phyloP scores from a whole-genome alignment of 2,329 filamentous ascomycete species.

The Epichloe gansuensis region DNA sequence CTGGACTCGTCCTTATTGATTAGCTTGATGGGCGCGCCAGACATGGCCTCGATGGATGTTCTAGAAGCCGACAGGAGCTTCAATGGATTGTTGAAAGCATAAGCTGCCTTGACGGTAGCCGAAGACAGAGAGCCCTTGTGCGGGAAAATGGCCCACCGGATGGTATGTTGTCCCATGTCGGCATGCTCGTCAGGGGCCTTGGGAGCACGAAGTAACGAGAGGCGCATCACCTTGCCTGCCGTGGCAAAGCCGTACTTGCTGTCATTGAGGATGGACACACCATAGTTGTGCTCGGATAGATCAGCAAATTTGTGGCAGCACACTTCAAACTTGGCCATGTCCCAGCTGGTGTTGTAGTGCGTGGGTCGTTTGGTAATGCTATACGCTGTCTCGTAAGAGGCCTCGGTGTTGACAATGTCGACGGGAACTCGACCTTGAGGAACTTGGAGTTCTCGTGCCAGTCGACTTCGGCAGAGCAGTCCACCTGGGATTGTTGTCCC shows the following conservation, averaged over 20 bases:
- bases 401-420: slow-evolving; percentile 79
- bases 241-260: slow-evolving; percentile 95
- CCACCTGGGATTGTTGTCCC: slow-evolving; percentile 51
- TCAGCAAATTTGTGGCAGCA: slow-evolving; percentile 94
- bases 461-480: slow-evolving; percentile 77
- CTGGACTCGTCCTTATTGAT: slow-evolving; percentile 38
- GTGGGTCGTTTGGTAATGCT: slow-evolving; percentile 82
- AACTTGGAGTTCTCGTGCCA: slow-evolving; percentile 98
- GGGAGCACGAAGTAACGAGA: slow-evolving; percentile 73
- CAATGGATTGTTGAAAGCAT: slow-evolving; percentile 82
- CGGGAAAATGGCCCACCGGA: slow-evolving; percentile 83
- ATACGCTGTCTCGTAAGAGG: slow-evolving; percentile 90
- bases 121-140: slow-evolving; percentile 62
- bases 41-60: slow-evolving; percentile 15
- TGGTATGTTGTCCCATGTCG: slow-evolving; percentile 82
- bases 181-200: slow-evolving; percentile 90
- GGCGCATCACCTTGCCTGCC: slow-evolving; percentile 75
- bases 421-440: slow-evolving; percentile 97
- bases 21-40: slow-evolving; percentile 48
- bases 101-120: slow-evolving; percentile 68
- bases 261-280: slow-evolving; percentile 87
- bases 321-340: slow-evolving; percentile 96
- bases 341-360: slow-evolving; percentile 95
- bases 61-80: slow-evolving; percentile 21
- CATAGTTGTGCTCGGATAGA: slow-evolving; percentile 75